These are phyloP conservation scores for Cryptosporidium ubiquitum DNA, from an alignment of 169 alveolate species.

Conservation along the genomic window DNA sequence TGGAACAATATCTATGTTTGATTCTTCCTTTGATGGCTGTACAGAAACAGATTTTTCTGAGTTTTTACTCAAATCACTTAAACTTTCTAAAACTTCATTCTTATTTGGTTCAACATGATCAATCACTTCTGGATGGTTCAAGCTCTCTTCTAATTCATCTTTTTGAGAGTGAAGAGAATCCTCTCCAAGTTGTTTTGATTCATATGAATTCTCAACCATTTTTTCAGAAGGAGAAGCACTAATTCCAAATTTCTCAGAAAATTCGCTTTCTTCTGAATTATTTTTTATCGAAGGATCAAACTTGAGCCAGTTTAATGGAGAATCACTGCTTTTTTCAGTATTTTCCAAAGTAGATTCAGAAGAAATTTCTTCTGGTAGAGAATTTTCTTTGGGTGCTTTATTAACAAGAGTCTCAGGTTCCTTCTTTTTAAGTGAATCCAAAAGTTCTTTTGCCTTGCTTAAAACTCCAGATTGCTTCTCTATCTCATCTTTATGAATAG, in stretches of 20 bases:
- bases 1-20: not conserved
- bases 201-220: not conserved
- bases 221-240: not conserved
- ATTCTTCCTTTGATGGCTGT: not conserved
- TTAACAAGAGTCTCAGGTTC: not conserved
- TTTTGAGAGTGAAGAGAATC: not conserved
- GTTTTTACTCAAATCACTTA: not conserved
- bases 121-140: not conserved
- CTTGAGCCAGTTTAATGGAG: not conserved
- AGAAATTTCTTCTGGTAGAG: not conserved
- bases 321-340: not conserved
- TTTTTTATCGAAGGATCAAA: not conserved
- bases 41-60: not conserved
- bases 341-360: not conserved
- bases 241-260: not conserved
- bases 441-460: not conserved
- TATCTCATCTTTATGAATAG: not conserved
- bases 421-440: not conserved
- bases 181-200: not conserved
- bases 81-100: not conserved
- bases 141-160: not conserved
- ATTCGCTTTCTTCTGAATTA: not conserved
- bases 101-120: not conserved
- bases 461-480: not conserved
- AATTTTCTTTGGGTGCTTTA: not conserved